Conservation (phyloP, 2,329 filamentous ascomycete genomes). For the Colletotrichum sp. region DNA sequence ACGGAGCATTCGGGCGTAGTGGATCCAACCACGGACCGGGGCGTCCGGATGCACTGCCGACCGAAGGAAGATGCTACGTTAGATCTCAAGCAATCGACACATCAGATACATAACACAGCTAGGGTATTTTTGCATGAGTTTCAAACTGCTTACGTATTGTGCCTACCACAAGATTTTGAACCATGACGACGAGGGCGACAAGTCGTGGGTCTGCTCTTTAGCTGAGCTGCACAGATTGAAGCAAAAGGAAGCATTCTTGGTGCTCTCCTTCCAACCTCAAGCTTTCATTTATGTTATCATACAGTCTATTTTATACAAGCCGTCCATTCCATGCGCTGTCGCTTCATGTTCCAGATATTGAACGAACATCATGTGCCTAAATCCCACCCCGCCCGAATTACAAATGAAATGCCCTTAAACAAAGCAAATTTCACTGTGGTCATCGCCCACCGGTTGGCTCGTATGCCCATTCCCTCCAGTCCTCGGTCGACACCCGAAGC, state of each 20-base stretch:
- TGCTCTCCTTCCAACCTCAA: not conserved
- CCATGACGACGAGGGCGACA: too few species aligned
- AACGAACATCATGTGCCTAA: too few species aligned
- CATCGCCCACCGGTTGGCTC: not conserved
- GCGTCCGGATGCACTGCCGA: not conserved
- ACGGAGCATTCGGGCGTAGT: fast-evolving
- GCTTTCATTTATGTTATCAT: not conserved
- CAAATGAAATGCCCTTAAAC: too few species aligned
- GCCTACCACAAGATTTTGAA: too few species aligned
- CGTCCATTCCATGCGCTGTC: fast-evolving
- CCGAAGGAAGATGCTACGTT: not conserved
- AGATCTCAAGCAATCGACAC: not conserved
- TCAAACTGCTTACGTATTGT: too few species aligned
- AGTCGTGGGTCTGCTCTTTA: too few species aligned
- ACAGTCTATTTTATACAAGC: not conserved
- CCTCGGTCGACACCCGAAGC: not conserved
- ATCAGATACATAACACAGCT: too few species aligned
- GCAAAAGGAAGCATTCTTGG: too few species aligned
- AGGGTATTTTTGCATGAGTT: too few species aligned
- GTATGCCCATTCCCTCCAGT: conserved; percentile 6
- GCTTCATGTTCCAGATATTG: too few species aligned
- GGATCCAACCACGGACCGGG: not conserved
- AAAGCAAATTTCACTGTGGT: too few species aligned
- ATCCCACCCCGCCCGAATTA: not conserved
- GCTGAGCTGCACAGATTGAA: not conserved